phyloP scores from a whole-genome alignment of 2,329 filamentous ascomycete genomes.

The Lecanicillium sp. region DNA sequence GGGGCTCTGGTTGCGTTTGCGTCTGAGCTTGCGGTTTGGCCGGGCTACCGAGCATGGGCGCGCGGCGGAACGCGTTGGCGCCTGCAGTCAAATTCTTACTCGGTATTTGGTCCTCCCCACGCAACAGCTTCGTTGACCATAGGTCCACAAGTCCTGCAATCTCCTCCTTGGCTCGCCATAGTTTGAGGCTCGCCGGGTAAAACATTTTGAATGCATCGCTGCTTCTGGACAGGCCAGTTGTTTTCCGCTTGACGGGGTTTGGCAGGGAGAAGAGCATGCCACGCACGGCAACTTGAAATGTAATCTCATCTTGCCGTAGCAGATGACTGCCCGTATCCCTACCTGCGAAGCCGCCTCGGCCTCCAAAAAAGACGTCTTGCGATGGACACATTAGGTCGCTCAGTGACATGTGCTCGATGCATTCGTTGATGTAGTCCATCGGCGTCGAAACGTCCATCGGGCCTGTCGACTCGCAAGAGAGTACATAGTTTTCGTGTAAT shows the following conservation, averaged over 20 bases:
- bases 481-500: conserved; percentile 85
- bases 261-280: conserved; percentile 82
- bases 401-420: conserved; percentile 78
- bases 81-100: conserved; percentile 34
- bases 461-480: conserved; percentile 63
- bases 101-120: conserved; percentile 37
- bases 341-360: conserved; percentile 44
- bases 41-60: not conserved
- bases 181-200: conserved; percentile 74
- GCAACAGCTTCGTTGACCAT: conserved; percentile 56
- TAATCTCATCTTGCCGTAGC: conserved; percentile 86
- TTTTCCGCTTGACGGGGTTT: conserved; percentile 70
- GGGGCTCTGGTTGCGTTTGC: not conserved
- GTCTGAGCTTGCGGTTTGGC: not conserved
- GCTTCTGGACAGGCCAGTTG: conserved; percentile 32
- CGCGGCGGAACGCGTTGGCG: conserved; percentile 40
- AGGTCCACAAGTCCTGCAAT: conserved; percentile 65
- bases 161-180: conserved; percentile 81
- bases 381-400: conserved; percentile 78
- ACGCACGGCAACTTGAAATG: conserved; percentile 82
- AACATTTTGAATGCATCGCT: conserved; percentile 80
- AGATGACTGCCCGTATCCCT: conserved; percentile 60
- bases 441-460: conserved; percentile 49
- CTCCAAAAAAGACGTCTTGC: conserved; percentile 59
- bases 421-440: conserved; percentile 74